Evolutionary conservation across 2,329 filamentous ascomycete species (phyloP).

Genomic region (Aspergillus novofumigatus): DNA sequence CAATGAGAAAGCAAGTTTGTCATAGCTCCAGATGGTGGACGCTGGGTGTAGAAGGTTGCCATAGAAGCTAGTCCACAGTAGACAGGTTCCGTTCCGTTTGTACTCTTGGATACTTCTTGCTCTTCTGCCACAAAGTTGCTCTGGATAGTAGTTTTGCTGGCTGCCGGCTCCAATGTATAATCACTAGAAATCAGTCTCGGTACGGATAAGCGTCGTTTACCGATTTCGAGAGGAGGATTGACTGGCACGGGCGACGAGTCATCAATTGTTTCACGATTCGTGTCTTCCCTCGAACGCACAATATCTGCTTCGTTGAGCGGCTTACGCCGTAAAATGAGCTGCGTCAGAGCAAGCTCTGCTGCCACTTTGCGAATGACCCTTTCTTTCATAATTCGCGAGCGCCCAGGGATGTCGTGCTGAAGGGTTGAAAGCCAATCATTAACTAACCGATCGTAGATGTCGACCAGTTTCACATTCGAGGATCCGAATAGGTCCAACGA

Average conservation of each 20-base stretch:
- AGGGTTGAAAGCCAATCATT: conserved; percentile 35
- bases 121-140: background rate
- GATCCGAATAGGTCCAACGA: conserved; percentile 13
- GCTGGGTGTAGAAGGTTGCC: conserved; percentile 23
- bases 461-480: conserved; percentile 19
- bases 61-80: conserved; percentile 26
- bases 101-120: background rate
- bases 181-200: background rate
- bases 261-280: background rate
- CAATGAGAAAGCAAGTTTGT: conserved; percentile 34
- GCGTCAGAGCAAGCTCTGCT: conserved; percentile 34
- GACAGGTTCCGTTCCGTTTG: background rate
- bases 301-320: background rate
- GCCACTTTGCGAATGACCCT: conserved; percentile 33
- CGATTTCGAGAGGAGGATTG: background rate
- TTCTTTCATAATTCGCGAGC: conserved; percentile 37
- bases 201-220: background rate
- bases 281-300: background rate
- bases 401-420: conserved; percentile 30
- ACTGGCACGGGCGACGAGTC: background rate
- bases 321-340: conserved; percentile 22
- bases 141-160: background rate
- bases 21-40: conserved; percentile 20
- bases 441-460: conserved; percentile 34
- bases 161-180: background rate